phyloP scores from a whole-genome alignment of 768 basidiomycete genomes.

The Trametes gibbosa region DNA sequence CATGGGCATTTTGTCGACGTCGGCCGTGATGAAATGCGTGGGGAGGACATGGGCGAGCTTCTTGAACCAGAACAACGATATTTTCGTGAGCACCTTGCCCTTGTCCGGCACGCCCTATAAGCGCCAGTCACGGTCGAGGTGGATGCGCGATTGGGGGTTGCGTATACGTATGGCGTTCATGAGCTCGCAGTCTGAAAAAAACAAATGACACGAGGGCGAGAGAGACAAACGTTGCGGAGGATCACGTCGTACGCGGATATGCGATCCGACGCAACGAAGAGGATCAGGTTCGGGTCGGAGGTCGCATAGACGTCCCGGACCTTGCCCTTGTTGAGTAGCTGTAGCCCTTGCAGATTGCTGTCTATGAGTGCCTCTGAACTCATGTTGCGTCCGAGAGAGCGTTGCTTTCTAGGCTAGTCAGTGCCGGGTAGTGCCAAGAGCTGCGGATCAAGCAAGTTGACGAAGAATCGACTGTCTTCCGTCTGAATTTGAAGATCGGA shows the following conservation, averaged over 20 bases:
- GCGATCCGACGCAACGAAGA: conserved; percentile 94
- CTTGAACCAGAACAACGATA: conserved; percentile 95
- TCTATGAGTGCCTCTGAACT: conserved; percentile 37
- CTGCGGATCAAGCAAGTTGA: background rate
- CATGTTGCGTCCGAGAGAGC: background rate
- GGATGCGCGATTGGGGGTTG: too few relatives aligned
- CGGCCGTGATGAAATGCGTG: conserved; percentile 83
- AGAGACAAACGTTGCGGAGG: conserved; percentile 75
- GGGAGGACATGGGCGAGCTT: conserved; percentile 77
- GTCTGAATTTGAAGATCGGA: background rate
- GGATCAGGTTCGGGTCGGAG: conserved; percentile 65
- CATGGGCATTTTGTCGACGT: conserved; percentile 78
- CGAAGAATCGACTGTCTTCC: background rate
- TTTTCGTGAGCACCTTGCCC: conserved; percentile 82
- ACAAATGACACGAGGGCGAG: too few relatives aligned
- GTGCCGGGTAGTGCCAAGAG: background rate
- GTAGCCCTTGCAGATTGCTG: conserved; percentile 59
- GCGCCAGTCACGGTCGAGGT: too few relatives aligned
- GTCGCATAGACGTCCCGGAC: conserved; percentile 92
- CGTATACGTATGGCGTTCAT: too few relatives aligned
- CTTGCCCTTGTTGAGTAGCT: conserved; percentile 85
- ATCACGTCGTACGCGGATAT: conserved; percentile 98
- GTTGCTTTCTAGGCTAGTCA: background rate
- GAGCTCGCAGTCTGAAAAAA: too few relatives aligned
- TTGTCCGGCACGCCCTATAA: conserved; percentile 90